Base-by-base conservation (phyloP, 169 alveolate species). In the Pseudocohnilembus persalinus region DNA sequence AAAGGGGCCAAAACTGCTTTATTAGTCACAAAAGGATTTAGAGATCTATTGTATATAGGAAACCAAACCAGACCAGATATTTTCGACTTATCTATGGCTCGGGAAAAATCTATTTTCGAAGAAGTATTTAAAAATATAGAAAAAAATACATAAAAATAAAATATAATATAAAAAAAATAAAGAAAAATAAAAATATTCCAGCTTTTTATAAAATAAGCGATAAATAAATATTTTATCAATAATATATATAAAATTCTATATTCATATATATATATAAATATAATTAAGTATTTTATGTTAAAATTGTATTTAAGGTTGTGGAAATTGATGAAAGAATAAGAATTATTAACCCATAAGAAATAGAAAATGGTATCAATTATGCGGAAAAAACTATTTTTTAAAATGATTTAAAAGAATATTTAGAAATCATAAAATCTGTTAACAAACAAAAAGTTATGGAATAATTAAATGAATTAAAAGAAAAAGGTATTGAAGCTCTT, bases 281-380 rank as follows among this genome's bases (percentile, higher is more conserved):
- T n/a, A n/a, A n/a, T n/a, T n/a, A n/a, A n/a, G n/a, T n/a, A 11
- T 49, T 49, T 49, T 49, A 49, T 49, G 4, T 11, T 49, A 11
- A 49, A 49, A 11, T 49, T 49, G 4, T 49, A 11, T 11, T 49
- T 11, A 49, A 49, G 68, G 68, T 49, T 49, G 72, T 93, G 26
- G 97, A 94, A 82, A 93, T 96, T 28, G 88, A 91, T 0, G 98
- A 94, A 74, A 91, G 98, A 83, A 89, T 96, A 31, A 65, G 89
- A 29, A 91, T 94, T 34, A 31, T 81, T 31, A 87, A 77, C 33
- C 87, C 81, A 28, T 31, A 34, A 32, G 84, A 90, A 82, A 73
- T 78, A 25, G 72, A 76, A 31, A 72, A 65, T 31, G 79, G 35
- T 28, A 76, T 32, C n/a, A 31, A 31, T 0, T 32, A 78, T 49